Percentiles rank a stretch among this genome's conserved stretches.
Conservation (phyloP, 192 early-diverging fungal species). For the Coemansia sp. region DNA sequence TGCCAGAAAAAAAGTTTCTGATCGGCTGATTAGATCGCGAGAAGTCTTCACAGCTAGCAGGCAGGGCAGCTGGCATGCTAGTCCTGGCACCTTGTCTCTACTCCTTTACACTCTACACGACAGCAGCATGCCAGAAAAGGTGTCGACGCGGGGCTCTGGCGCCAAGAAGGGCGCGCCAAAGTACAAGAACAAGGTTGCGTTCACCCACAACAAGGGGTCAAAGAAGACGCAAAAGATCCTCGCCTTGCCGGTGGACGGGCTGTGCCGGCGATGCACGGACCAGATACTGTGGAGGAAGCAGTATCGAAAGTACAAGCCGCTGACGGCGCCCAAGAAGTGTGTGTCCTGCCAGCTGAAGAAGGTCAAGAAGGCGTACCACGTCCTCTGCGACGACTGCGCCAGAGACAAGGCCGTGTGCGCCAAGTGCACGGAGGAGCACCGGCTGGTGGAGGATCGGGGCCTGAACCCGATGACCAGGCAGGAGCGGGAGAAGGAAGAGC, state of each 20-base stretch:
- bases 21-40: background rate
- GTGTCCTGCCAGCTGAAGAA: conserved; percentile 68
- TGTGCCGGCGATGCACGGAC: conserved; percentile 70
- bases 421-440: conserved; percentile 71
- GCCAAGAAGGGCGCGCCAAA: conserved; percentile 73
- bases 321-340: conserved; percentile 83
- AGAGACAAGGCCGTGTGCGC: conserved; percentile 77
- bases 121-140: conserved; percentile 23
- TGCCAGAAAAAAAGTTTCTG: background rate
- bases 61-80: too few relatives aligned
- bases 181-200: conserved; percentile 87
- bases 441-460: conserved; percentile 59
- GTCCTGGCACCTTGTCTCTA: too few relatives aligned
- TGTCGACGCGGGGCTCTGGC: conserved; percentile 35
- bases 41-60: too few relatives aligned
- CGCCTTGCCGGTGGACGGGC: conserved; percentile 69
- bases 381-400: conserved; percentile 86
- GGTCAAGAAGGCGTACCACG: conserved; percentile 92
- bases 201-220: conserved; percentile 80
- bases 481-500: conserved; percentile 61
- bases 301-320: conserved; percentile 95
- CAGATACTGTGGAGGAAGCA: conserved; percentile 82
- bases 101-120: background rate
- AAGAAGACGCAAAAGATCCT: conserved; percentile 71
- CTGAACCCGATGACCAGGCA: conserved; percentile 59